Evolutionary conservation across 2,329 filamentous ascomycete genomes (phyloP), one percentile per base, ranked within the genome.

Genomic region (Karstenula rhodostoma): DNA sequence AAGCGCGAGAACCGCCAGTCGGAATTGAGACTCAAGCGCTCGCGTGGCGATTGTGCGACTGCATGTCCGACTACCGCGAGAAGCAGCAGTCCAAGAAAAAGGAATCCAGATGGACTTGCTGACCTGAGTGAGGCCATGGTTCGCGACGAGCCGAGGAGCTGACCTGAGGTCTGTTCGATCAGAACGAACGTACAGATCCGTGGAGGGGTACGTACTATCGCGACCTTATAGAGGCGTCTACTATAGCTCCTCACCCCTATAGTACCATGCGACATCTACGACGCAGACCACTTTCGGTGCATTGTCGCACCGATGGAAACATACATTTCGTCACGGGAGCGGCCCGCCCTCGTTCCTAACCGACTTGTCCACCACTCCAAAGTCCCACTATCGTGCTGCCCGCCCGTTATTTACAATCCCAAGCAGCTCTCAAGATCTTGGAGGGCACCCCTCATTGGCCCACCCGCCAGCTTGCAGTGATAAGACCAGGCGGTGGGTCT

Each of bases 1-100:
- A 72, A 77, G 19, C 78, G 78, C 35, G 67, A 66, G 60, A 81
- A 81, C 8, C 72, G 70, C 79, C 79, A 81, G n/a, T 65, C 75
- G 4, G 63, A 65, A 56, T 79, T 78, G 42, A 80, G 64, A 51
- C 70, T 77, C 15, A 70, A 62, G 23, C 76, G 74, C 53, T 77
- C 57, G 25, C 73, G 70, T 6, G 60, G 27, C 65, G 55, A 53
- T 33, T 59, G 47, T 43, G 67, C 62, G 33, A 58, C 40, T n/a
- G 65, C 22, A 1, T 33, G 2, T 13, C 58, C 56, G 23, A 66
- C 29, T 33, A 44, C 55, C 10, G 52, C 32, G 1, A 64, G 57
- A 37, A 66, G 27, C 17, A 69, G 29, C 3, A 70, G 50, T 32
- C 63, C 65, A 2, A 68, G 13, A 17, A 68, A 23, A 12, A 60